phyloP scores from a whole-genome alignment of 495 filamentous ascomycete genomes.

The Xylaria acuta region DNA sequence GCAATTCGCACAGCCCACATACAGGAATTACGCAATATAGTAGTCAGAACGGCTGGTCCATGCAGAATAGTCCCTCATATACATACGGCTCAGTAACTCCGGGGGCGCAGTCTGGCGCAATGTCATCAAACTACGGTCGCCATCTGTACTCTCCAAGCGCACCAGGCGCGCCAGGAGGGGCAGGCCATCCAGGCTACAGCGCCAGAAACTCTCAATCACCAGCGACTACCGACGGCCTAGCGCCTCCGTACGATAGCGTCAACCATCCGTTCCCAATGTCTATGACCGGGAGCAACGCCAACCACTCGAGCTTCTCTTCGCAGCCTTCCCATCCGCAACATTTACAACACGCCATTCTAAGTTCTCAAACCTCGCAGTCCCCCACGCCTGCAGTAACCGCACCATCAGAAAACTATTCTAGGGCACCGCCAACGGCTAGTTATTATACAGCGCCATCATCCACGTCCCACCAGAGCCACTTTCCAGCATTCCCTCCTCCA shows the following conservation, averaged over 20 bases:
- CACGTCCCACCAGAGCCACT: constrained; percentile 66
- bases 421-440: constrained; percentile 64
- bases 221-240: constrained; percentile 37
- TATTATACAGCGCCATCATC: constrained; percentile 64
- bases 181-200: constrained; percentile 33
- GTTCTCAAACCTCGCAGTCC: constrained; percentile 53
- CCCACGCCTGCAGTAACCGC: constrained; percentile 67
- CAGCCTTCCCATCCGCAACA: constrained; percentile 34
- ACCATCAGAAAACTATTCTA: constrained; percentile 67
- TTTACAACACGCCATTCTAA: constrained; percentile 37
- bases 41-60: constrained; percentile 58
- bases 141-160: constrained; percentile 64
- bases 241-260: constrained; percentile 41
- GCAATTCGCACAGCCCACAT: constrained; percentile 58
- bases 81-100: constrained; percentile 54
- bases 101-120: constrained; percentile 37
- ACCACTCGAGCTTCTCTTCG: constrained; percentile 38
- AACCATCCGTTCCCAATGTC: constrained; percentile 46
- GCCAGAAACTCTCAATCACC: constrained; percentile 46
- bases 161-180: constrained; percentile 18
- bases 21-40: constrained; percentile 53
- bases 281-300: constrained; percentile 32
- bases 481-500: constrained; percentile 56
- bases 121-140: constrained; percentile 47
- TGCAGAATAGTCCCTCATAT: constrained; percentile 60